phyloP scores from a whole-genome alignment of 2,329 filamentous ascomycete genomes.

The Verticillium isaacii region DNA sequence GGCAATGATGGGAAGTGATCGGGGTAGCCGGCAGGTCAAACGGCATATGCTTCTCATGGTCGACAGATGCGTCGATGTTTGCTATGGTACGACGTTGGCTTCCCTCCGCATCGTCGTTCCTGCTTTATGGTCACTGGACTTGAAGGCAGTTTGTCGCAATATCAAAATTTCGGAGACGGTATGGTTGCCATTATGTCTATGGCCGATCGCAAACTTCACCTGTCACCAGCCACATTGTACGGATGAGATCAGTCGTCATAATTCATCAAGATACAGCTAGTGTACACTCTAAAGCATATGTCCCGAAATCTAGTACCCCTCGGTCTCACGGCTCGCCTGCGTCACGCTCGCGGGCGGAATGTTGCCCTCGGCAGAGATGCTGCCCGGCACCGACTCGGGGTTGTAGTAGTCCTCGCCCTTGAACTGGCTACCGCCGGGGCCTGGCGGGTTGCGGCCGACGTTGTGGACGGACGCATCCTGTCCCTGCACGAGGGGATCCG shows the following conservation, averaged over 20 bases:
- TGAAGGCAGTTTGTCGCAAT: too few species aligned
- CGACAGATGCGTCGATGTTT: too few species aligned
- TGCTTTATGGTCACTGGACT: too few species aligned
- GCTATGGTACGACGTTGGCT: too few species aligned
- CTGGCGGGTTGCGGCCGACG: constrained; percentile 27
- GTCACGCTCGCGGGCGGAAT: constrained; percentile 35
- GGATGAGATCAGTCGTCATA: neutral
- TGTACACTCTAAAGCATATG: neutral
- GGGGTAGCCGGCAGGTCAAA: too few species aligned
- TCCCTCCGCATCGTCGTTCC: too few species aligned
- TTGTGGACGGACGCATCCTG: constrained; percentile 31
- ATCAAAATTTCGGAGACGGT: too few species aligned
- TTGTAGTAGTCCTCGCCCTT: constrained; percentile 35
- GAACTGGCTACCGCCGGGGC: constrained; percentile 31
- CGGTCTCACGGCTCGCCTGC: constrained; percentile 25
- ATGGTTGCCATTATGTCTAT: too few species aligned
- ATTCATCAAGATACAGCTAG: neutral
- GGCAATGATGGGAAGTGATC: too few species aligned
- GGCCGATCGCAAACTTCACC: too few species aligned
- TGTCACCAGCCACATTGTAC: too few species aligned
- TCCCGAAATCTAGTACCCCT: constrained; percentile 5
- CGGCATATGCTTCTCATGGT: too few species aligned
- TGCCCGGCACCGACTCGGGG: constrained; percentile 35
- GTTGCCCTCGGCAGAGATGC: constrained; percentile 25
- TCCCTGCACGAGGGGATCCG: constrained; percentile 20